A percentile compares a stretch with the other conserved stretches of the same genome.
These are phyloP conservation scores for Dothiorella sarmentorum DNA, from an alignment of 2,329 filamentous ascomycete species.

Conservation along the genomic window DNA sequence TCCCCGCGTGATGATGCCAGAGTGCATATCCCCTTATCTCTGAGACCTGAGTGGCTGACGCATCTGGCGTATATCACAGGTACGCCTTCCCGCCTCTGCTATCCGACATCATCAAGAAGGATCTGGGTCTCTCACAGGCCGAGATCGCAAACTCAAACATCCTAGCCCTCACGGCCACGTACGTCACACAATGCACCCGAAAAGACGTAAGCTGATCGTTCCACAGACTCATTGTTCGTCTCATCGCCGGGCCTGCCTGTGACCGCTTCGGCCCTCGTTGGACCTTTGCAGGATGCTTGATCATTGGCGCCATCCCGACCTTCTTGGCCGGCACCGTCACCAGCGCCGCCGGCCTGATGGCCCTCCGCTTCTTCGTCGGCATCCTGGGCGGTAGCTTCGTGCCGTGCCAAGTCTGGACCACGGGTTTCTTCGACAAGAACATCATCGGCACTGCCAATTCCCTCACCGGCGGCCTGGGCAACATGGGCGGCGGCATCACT, in stretches of 20 bases:
- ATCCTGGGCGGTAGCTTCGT: conserved; percentile 77
- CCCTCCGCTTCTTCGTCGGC: conserved; percentile 75
- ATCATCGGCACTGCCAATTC: conserved; percentile 86
- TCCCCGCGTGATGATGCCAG: conserved; percentile 7
- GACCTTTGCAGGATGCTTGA: conserved; percentile 74
- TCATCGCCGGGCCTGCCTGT: conserved; percentile 77
- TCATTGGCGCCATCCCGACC: conserved; percentile 75
- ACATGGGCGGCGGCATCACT: conserved; percentile 83
- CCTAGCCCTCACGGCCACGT: conserved; percentile 61
- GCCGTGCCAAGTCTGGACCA: conserved; percentile 89
- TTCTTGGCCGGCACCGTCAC: conserved; percentile 76
- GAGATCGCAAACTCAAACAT: conserved; percentile 90
- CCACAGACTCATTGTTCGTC: conserved; percentile 64
- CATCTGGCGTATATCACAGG: conserved; percentile 42
- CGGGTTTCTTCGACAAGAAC: conserved; percentile 90
- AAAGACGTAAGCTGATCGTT: conserved; percentile 26
- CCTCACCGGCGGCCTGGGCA: conserved; percentile 79
- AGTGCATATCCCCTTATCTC: conserved; percentile 3
- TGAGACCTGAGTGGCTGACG: neutral
- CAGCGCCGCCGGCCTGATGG: conserved; percentile 64
- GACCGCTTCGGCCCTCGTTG: conserved; percentile 77
- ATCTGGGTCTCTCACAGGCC: conserved; percentile 66
- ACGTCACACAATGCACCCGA: conserved; percentile 41
- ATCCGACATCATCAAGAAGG: conserved; percentile 72
- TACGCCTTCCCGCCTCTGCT: conserved; percentile 87